Evolutionary conservation across 2,329 filamentous ascomycete genomes (phyloP), one percentile per base, ranked within the genome.

Genomic region (Paecilomyces niveus): DNA sequence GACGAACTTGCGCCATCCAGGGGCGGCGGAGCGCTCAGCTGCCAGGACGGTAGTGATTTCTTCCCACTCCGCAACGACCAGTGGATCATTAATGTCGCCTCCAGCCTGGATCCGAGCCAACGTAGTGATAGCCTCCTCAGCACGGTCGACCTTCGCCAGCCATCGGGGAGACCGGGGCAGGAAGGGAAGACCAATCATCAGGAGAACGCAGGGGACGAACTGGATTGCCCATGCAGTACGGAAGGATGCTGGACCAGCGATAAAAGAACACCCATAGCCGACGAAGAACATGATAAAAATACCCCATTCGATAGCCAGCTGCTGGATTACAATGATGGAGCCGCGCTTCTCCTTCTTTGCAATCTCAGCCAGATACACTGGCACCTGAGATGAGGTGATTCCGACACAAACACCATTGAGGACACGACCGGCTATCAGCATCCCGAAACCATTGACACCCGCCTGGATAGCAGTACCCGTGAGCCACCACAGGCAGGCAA

Each of bases 401-500:
- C 71, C 72, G n/a, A 74, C 71, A 52, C 57, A 62, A 7, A 70
- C 59, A 21, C 67, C 67, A 57, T 69, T 69, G 22, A 70, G 56
- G 26, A 69, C 55, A 33, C 68, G 63, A 26, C 67, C 66, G 24
- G 64, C 62, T 24, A 70, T 68, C 18, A 80, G 61, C 76, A 78
- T 71, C 1, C 70, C 74, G 29, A 72, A 66, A 11, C 72, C 67
- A 60, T 69, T 73, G 21, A 65, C 68, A 18, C 72, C 71, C 57
- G 72, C 70, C 61, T 71, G 82, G 65, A 70, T 67, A 55, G 74
- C 74, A 3, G 77, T 78, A 4, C 77, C 77, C 22, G 73, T 60
- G 24, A 81, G 72, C 80, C 80, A 83, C 64, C 75, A 80, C 1
- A 81, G 56, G 55, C 75, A 81, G 15, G 78, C 76, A 61, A 80